Evolutionary conservation across 495 filamentous ascomycete genomes (phyloP), one percentile per base, ranked within the genome.

Genomic region (Lindgomyces ingoldianus): DNA sequence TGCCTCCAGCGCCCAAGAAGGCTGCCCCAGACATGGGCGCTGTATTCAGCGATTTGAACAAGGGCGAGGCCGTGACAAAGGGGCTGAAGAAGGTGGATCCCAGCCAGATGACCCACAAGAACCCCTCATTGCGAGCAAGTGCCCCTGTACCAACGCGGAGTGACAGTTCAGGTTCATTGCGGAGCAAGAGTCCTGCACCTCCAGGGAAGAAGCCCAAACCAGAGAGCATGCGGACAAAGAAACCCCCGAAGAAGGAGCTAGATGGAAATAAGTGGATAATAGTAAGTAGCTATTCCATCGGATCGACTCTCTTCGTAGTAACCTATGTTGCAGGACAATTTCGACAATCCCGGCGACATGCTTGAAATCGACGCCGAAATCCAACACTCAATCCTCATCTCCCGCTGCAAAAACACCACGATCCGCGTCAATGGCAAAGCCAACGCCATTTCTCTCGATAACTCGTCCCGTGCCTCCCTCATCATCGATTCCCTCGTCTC

Each of bases 51-150:
- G 86, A 96, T 63, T 81, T 99, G 63, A 98, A 96, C 75, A 87
- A 89, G 69, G 94, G 94, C 55, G 87, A 90, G 63, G 77, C 81
- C 22, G 89, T 99, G 64, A 99, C 94, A 14, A 85, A 88, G 57
- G 86, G 90, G 39, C 83, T 99, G 16, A 85, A 88, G 56, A 99
- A 96, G 79, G 94, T 99, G 26, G 91, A 96, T 77, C 90, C 87
- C 70, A 91, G 87, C 21, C 77, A 96, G 72, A 96, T 96, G 92
- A 98, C 94, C 48, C 94, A 99, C 80, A 98, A 97, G 80, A 99
- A 99, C 77, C 94, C 95, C n/a, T 84, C 84, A 21, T 81, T 99
- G 24, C 87, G 94, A 39, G 85, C 88, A 12, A 79, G 82, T 53
- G 88, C 87, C 9, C 83, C 84, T 11, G 91, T 92, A 4, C 83